A percentile compares a stretch with the other conserved stretches of the same genome.
phyloP scores from a whole-genome alignment of 331 rosid species.

The Quercus phellos region DNA sequence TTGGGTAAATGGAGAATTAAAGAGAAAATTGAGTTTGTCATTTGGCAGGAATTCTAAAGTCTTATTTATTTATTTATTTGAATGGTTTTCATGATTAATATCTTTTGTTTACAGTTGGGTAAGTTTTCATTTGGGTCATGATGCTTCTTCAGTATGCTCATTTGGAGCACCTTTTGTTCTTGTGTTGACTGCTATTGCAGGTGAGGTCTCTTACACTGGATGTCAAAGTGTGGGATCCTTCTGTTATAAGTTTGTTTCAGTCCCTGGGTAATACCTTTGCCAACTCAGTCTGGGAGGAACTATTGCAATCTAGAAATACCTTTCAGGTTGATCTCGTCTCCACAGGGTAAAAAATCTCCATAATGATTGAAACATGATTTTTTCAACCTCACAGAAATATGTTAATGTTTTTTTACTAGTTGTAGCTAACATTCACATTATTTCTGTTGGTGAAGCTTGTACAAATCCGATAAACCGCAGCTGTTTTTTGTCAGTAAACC shows the following conservation, averaged over 20 bases:
- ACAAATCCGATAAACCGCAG: conserved; percentile 67
- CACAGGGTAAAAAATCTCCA: conserved; percentile 68
- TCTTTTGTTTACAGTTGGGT: background rate
- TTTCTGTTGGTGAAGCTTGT: conserved; percentile 54
- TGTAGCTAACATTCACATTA: conserved; percentile 26
- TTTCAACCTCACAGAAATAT: conserved; percentile 1
- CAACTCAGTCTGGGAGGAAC: conserved; percentile 99
- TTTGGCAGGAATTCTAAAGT: background rate
- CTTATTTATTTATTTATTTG: background rate
- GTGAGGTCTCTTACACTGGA: conserved; percentile 97
- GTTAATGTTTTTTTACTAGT: conserved; percentile 11
- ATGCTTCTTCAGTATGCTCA: conserved; percentile 24
- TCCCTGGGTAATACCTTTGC: conserved; percentile 96
- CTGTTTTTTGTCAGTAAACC: conserved; percentile 70
- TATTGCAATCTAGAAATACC: conserved; percentile 84
- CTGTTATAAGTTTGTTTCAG: conserved; percentile 90
- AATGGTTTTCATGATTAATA: background rate
- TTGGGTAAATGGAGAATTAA: background rate
- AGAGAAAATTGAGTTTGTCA: background rate
- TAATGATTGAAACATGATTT: conserved; percentile 7
- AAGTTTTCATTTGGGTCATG: background rate
- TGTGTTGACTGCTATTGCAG: conserved; percentile 43
- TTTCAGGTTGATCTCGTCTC: conserved; percentile 84
- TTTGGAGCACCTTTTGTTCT: background rate
- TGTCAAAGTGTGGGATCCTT: conserved; percentile 98